A percentile compares a stretch with the other conserved stretches of the same genome.
Evolutionary conservation across 139 green algal species (phyloP).

Genomic region (Eudorina sp.): DNA sequence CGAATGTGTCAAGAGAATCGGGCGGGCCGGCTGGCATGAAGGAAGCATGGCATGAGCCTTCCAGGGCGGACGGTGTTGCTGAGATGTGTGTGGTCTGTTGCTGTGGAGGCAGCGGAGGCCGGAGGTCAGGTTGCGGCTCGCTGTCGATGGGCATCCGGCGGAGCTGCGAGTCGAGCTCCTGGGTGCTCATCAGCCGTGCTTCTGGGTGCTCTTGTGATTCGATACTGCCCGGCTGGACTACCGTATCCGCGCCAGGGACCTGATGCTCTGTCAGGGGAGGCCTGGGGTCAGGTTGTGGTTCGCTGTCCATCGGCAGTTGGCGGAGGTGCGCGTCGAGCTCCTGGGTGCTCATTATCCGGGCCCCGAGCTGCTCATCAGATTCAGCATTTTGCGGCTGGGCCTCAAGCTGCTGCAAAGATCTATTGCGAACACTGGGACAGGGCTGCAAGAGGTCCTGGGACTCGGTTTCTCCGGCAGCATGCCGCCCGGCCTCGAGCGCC

Average conservation of each 20-base stretch:
- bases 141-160: not conserved
- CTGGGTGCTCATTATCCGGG: not conserved
- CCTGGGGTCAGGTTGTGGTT: not conserved
- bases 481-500: not conserved
- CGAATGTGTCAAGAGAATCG: not conserved
- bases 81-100: not conserved
- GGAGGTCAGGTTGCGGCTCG: not conserved
- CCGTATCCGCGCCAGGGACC: no score
- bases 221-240: no score
- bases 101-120: not conserved
- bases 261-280: no score
- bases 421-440: no score
- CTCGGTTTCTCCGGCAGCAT: not conserved
- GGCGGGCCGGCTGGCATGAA: not conserved
- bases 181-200: not conserved
- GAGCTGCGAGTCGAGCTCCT: constrained; percentile 26
- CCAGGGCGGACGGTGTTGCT: not conserved
- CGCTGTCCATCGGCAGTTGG: not conserved
- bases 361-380: not conserved
- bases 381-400: no score
- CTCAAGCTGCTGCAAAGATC: no score
- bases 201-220: not conserved
- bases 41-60: not conserved
- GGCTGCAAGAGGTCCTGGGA: not conserved
- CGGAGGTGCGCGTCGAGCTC: constrained; percentile 13